A percentile compares a stretch with the other conserved stretches of the same genome.
Evolutionary conservation across 352 stramenopile species (phyloP).

Genomic region (Phytopythium helicoides): DNA sequence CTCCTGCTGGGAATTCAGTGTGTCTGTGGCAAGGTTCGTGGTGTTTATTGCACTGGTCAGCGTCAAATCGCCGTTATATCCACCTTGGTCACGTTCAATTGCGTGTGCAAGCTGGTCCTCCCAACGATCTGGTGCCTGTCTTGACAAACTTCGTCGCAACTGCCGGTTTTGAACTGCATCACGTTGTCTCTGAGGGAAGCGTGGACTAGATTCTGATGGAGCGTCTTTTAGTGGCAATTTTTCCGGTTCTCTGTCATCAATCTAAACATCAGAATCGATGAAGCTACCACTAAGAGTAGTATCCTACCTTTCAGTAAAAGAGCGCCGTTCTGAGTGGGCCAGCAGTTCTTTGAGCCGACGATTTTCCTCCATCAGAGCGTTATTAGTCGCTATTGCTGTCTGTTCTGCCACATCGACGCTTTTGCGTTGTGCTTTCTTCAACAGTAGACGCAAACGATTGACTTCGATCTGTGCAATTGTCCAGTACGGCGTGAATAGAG

Average conservation of each 20-base stretch:
- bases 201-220: no score
- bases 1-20: conserved; percentile 24
- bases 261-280: neutral
- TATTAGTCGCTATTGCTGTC: conserved; percentile 26
- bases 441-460: conserved; percentile 40
- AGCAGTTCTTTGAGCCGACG: conserved; percentile 55
- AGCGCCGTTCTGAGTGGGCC: conserved; percentile 47
- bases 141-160: no score
- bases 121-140: no score
- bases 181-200: no score
- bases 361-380: conserved; percentile 63
- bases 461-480: conserved; percentile 64
- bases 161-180: no score
- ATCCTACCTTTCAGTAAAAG: conserved; percentile 38
- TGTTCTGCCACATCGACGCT: conserved; percentile 22
- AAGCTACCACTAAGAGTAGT: neutral
- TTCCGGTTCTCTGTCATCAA: neutral
- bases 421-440: conserved; percentile 43
- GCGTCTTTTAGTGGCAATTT: no score
- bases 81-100: no score
- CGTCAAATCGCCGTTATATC: neutral
- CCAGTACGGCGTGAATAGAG: no score
- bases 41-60: conserved; percentile 2
- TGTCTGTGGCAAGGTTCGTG: conserved; percentile 6
- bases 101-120: no score